Conservation (phyloP, 441 rosid species). For the Gossypium gossypioides region DNA sequence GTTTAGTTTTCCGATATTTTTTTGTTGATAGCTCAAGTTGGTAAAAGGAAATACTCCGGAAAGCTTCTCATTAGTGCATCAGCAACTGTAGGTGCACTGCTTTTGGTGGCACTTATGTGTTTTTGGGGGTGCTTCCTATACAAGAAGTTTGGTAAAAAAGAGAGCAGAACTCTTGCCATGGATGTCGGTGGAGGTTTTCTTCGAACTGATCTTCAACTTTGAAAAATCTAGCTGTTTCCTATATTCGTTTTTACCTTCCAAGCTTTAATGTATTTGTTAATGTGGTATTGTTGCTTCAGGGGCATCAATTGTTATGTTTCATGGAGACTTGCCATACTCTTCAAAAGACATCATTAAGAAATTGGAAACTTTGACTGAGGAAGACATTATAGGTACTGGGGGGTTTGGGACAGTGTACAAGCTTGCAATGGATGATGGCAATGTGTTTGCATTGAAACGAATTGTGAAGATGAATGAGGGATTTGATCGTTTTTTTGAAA, state of each 20-base stretch:
- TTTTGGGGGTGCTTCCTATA: slow-evolving; percentile 98
- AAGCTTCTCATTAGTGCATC: slow-evolving; percentile 77
- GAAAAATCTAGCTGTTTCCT: not conserved
- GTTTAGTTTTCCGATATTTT: slow-evolving; percentile 11
- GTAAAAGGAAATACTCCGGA: slow-evolving; percentile 68
- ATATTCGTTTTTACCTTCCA: slow-evolving; percentile 1
- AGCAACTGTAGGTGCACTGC: slow-evolving; percentile 89
- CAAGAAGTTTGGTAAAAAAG: slow-evolving; percentile 88
- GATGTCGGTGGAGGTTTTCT: slow-evolving; percentile 77
- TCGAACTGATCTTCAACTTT: slow-evolving; percentile 13
- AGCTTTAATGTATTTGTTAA: not conserved
- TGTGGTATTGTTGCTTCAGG: slow-evolving; percentile 38
- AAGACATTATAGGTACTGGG: slow-evolving; percentile 77
- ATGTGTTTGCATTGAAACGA: slow-evolving; percentile 77
- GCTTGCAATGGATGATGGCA: slow-evolving; percentile 96
- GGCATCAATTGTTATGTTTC: slow-evolving; percentile 92
- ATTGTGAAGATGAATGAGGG: slow-evolving; percentile 84
- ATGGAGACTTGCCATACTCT: slow-evolving; percentile 95
- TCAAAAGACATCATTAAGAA: slow-evolving; percentile 85
- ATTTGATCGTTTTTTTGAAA: slow-evolving; percentile 86
- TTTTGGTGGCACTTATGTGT: slow-evolving; percentile 97
- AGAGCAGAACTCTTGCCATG: slow-evolving; percentile 64
- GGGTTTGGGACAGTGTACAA: slow-evolving; percentile 94
- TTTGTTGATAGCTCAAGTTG: slow-evolving; percentile 41
- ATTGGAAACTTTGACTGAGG: slow-evolving; percentile 75